A percentile compares a stretch with the other conserved stretches of the same genome.
Evolutionary conservation across 2,329 filamentous ascomycete species (phyloP).

Genomic region (Lecanicillium sp.): DNA sequence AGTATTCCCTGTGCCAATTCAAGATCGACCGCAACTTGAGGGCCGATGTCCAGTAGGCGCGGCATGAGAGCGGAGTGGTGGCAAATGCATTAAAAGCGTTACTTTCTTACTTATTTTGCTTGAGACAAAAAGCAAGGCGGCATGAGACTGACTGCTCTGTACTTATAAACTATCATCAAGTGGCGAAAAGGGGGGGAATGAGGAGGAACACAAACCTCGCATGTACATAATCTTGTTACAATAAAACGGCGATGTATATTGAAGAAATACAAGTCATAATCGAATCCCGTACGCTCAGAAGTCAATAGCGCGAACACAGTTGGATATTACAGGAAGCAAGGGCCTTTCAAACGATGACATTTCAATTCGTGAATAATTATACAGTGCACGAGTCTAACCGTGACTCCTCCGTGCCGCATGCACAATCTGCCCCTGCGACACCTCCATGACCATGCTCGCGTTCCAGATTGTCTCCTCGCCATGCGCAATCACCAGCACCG

Average conservation of each 20-base stretch:
- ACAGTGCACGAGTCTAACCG: too few relatives aligned
- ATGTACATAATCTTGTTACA: neutral
- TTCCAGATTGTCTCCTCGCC: constrained; percentile 1
- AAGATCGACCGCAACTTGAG: constrained; percentile 43
- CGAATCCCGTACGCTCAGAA: too few relatives aligned
- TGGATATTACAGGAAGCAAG: too few relatives aligned
- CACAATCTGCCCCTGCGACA: constrained; percentile 5
- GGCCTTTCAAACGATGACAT: too few relatives aligned
- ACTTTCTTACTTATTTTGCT: too few relatives aligned
- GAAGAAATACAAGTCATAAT: neutral
- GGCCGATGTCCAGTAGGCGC: constrained; percentile 22
- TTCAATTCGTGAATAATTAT: too few relatives aligned
- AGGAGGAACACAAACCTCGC: neutral
- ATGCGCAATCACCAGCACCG: constrained; percentile 5
- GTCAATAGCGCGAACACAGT: too few relatives aligned
- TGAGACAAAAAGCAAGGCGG: neutral
- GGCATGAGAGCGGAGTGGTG: neutral
- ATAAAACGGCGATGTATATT: neutral
- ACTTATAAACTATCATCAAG: neutral
- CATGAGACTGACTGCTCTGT: neutral
- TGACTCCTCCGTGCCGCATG: neutral
- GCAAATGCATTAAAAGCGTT: too few relatives aligned
- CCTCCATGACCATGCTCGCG: constrained; percentile 6
- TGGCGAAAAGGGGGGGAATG: neutral
- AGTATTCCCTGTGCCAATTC: constrained; percentile 42